Percentiles rank a stretch among this genome's conserved stretches.
These are phyloP conservation scores for Linnemannia exigua DNA, from an alignment of 192 early-diverging fungal genomes.

Conservation along the genomic window DNA sequence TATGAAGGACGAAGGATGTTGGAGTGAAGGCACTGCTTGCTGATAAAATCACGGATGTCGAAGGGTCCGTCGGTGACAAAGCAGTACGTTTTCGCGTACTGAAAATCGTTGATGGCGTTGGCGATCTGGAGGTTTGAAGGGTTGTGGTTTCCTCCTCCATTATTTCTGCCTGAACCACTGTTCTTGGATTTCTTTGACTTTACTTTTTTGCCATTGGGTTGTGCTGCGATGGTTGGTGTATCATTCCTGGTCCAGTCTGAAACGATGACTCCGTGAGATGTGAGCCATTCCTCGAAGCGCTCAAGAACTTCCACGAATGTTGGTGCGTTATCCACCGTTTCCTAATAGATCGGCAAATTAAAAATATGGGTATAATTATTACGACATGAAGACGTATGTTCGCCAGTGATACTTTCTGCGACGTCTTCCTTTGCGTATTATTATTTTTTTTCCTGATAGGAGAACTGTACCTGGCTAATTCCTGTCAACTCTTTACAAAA, in stretches of 20 bases:
- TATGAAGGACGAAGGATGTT: conserved; percentile 71
- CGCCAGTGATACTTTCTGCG: too few relatives aligned
- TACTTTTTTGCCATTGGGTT: neutral
- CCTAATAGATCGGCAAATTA: conserved; percentile 12
- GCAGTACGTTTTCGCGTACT: conserved; percentile 32
- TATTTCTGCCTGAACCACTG: neutral
- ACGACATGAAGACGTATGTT: neutral
- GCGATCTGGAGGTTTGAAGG: neutral
- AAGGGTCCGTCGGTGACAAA: conserved; percentile 75
- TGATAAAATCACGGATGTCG: conserved; percentile 89
- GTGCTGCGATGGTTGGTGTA: neutral
- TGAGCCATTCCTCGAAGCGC: conserved; percentile 55
- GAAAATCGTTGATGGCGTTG: conserved; percentile 34
- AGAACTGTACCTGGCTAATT: conserved; percentile 74
- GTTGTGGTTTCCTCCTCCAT: neutral
- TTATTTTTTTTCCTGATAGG: neutral
- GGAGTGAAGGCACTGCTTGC: conserved; percentile 76
- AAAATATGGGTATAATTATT: conserved; percentile 1
- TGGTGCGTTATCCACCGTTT: conserved; percentile 50
- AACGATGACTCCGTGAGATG: conserved; percentile 42
- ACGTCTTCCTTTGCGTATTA: too few relatives aligned
- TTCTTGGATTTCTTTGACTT: conserved; percentile 3
- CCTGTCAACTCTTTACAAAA: conserved; percentile 88
- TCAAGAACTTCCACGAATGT: conserved; percentile 53
- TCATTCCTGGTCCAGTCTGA: neutral